Evolutionary conservation across 371 early-diverging fungal genomes (phyloP), one percentile per base, ranked within the genome.

Genomic region (Cokeromyces recurvatus): DNA sequence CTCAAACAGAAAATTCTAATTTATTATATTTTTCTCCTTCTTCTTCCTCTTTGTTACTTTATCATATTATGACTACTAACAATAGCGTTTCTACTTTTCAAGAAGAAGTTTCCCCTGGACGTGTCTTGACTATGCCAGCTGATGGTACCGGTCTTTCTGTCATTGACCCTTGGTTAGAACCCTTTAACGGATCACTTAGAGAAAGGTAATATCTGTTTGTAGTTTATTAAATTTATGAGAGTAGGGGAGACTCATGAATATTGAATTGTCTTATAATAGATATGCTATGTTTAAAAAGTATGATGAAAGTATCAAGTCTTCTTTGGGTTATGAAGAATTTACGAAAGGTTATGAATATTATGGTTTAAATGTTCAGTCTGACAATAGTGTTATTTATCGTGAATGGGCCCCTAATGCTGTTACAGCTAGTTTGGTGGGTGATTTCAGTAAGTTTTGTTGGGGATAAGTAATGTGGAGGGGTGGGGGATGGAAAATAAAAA

Each of bases 371-470:
- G 70, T 83, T 19, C 60, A 63, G 16, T 38, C 61, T 34, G 67
- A 79, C 5, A 79, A 79, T 19, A 71, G 69, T 17, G 84, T 95
- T 51, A 64, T 74, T 8, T 97, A 94, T 64, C 81, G 94, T 12
- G 97, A 97, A 65, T 95, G 94, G 94, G 96, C 95, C 11, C 97
- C 96, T 3, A 85, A 83, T 46, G 95, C 88, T 14, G 59, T 51
- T 12, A 67, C 71, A 24, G 95, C 94, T 11, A 85, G 74, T 53
- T 78, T 96, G 17, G 81, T 94, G 32, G 97, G 97, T 24, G 96
- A 95, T 46, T 96, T 96, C 66, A 96, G 92, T 90, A 73, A 62
- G 81, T 74, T 22, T 31, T 3, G 10, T 19, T 14, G 8, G 11
- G 29, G 8, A 29, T 24, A 32, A 12, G 10, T 17, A 22, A 23